Base-by-base conservation (phyloP, 257 asterid genomes). In the Apocynum venetum region DNA sequence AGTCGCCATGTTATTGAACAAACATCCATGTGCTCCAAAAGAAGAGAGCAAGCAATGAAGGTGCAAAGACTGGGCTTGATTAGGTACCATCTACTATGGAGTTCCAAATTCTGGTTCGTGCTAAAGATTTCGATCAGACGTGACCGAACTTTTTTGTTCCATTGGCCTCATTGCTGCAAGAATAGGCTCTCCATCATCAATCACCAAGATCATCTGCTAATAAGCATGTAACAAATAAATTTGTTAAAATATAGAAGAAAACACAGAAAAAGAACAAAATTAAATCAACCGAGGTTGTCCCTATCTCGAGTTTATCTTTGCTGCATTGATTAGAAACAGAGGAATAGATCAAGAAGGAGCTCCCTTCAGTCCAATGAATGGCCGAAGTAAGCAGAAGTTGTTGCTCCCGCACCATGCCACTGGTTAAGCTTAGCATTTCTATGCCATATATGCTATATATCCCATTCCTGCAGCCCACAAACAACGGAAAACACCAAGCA, bases 391-490 rank as follows among this genome's bases (percentile, higher is more conserved):
- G 80, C 86, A 81, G 82, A 77, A 83, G 81, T 83, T 87, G 91
- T 87, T 85, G 88, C 91, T 89, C 93, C 89, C 93, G 38, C 79
- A 71, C 38, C 89, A 87, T 87, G 88, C 93, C 93, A 89, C 61
- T 73, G 89, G 89, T 82, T 81, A 84, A 20, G 63, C 85, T 82
- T 71, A 79, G 70, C 80, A 56, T 43, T 77, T 74, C 44, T 13
- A 2, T n/a, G 8, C 36, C 74, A 20, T 14, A n/a, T 13, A 0
- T n/a, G 1, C 11, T 20, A 31, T 20, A 35, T 3, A 17, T 36
- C 43, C 13, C 19, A 15, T 36, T 1, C 76, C 14, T 71, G 4
- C 10, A 13, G 5, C 6, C 20, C 31, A 4, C 17, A 9, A 14
- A 3, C 3, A 31, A 25, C 31, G 4, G 5, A 2, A 43, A 41